phyloP scores from a whole-genome alignment of 2,329 filamentous ascomycete genomes.

The Xylaria digitata region DNA sequence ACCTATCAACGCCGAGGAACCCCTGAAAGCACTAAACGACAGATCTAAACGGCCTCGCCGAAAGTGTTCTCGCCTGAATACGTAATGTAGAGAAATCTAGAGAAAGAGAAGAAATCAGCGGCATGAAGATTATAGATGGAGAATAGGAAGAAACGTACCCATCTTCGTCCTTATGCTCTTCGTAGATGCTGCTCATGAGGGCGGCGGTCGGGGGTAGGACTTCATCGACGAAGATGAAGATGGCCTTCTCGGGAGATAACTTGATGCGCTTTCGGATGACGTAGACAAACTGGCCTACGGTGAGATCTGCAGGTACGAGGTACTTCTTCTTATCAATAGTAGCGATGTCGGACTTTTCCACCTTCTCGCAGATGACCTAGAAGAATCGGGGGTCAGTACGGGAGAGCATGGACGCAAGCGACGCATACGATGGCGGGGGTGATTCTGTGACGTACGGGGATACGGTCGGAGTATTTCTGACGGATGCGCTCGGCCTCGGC shows the following conservation, averaged over 20 bases:
- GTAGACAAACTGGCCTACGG: constrained; percentile 99
- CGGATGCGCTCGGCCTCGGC: constrained; percentile 99
- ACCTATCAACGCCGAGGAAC: constrained; percentile 41
- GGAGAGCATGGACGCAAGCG: neutral
- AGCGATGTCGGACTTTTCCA: constrained; percentile 98
- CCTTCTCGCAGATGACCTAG: constrained; percentile 99
- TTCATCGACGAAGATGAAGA: constrained; percentile 99
- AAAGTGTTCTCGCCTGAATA: constrained; percentile 99
- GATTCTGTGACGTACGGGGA: constrained; percentile 77
- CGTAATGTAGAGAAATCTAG: constrained; percentile 96
- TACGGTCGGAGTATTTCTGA: constrained; percentile 98
- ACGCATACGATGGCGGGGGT: neutral
- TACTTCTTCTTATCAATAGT: constrained; percentile 99
- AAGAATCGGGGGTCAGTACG: constrained; percentile 40
- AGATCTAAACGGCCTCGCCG: constrained; percentile 64
- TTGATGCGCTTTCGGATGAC: constrained; percentile 99
- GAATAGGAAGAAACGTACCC: constrained; percentile 60
- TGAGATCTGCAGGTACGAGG: constrained; percentile 95
- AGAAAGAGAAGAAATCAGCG: constrained; percentile 28
- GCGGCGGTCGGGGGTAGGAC: constrained; percentile 95
- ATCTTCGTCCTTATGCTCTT: constrained; percentile 93
- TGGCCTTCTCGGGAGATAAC: constrained; percentile 98
- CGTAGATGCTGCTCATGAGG: constrained; percentile 99
- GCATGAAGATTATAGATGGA: constrained; percentile 11
- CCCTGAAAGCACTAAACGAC: constrained; percentile 31